Percentiles rank a stretch among this genome's conserved stretches.
Evolutionary conservation across 805 yeast species (phyloP).

Genomic region (Saccharomycopsis capsularis): DNA sequence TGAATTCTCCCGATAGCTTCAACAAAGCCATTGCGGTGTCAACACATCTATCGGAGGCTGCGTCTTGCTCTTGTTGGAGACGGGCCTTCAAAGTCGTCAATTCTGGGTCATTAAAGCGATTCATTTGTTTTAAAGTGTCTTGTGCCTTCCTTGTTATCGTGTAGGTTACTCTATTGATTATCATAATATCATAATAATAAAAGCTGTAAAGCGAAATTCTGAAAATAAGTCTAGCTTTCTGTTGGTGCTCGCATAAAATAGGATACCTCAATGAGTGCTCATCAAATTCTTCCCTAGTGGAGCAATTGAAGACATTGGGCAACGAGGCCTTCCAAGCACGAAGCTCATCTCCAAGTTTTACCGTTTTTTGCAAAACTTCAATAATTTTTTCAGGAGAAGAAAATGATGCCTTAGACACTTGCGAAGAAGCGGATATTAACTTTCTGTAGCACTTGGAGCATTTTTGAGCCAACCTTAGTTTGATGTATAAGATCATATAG

Average conservation of each 20-base stretch:
- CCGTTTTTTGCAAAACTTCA: neutral
- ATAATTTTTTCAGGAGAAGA: neutral
- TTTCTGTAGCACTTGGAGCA: constrained; percentile 3
- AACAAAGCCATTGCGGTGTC: constrained; percentile 3
- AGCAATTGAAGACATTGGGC: neutral
- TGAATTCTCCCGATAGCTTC: neutral
- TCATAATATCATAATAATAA: constrained; percentile 7
- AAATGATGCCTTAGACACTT: neutral
- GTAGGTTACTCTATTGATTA: constrained; percentile 2
- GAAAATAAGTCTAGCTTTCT: neutral
- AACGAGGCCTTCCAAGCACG: constrained; percentile 1
- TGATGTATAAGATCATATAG: constrained; percentile 1
- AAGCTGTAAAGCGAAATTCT: neutral
- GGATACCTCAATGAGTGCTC: neutral
- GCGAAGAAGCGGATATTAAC: constrained; percentile 5
- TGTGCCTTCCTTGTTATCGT: neutral
- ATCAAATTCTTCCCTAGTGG: neutral
- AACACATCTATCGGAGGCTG: neutral
- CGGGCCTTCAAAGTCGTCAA: neutral
- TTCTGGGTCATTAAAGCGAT: neutral
- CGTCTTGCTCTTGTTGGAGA: neutral
- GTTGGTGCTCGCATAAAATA: neutral
- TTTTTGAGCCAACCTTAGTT: neutral
- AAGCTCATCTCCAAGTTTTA: neutral
- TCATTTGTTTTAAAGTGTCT: neutral